phyloP scores from a whole-genome alignment of 306 rosid species.

The Acacia confusa region DNA sequence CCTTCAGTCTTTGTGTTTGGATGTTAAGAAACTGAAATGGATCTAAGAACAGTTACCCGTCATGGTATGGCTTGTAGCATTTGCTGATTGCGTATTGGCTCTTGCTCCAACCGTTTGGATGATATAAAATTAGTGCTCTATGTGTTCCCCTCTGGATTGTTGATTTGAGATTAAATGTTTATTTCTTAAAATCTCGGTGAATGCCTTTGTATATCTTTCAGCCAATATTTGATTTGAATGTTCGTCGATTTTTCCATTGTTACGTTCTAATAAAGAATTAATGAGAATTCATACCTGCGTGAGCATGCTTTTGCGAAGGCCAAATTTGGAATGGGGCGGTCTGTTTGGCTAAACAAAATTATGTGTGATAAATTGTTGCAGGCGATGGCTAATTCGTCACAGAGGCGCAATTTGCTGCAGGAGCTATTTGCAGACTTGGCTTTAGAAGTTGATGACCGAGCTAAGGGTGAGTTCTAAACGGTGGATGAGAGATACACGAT shows the following conservation, averaged over 20 bases:
- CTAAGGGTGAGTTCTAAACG: constrained; percentile 62
- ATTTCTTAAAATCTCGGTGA: neutral
- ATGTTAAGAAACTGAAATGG: constrained; percentile 25
- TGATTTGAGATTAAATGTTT: neutral
- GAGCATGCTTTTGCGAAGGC: neutral
- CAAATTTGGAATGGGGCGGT: neutral
- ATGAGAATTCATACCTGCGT: neutral
- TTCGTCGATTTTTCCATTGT: neutral
- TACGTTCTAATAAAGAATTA: neutral
- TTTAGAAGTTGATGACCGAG: constrained; percentile 89
- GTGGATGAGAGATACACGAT: neutral
- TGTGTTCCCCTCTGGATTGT: neutral
- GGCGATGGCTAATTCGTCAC: constrained; percentile 81
- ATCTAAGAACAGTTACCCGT: neutral
- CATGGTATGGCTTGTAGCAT: neutral
- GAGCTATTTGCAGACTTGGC: constrained; percentile 94
- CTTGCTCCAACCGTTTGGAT: neutral
- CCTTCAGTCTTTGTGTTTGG: neutral
- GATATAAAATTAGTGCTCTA: neutral
- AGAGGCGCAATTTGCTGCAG: constrained; percentile 89
- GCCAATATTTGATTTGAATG: neutral
- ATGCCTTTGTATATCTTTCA: neutral
- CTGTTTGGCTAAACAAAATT: neutral
- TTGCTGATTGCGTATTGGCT: neutral
- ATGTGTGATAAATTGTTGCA: constrained; percentile 38